Conservation (phyloP, 2,329 filamentous ascomycete genomes). For the Fusarium longipes region DNA sequence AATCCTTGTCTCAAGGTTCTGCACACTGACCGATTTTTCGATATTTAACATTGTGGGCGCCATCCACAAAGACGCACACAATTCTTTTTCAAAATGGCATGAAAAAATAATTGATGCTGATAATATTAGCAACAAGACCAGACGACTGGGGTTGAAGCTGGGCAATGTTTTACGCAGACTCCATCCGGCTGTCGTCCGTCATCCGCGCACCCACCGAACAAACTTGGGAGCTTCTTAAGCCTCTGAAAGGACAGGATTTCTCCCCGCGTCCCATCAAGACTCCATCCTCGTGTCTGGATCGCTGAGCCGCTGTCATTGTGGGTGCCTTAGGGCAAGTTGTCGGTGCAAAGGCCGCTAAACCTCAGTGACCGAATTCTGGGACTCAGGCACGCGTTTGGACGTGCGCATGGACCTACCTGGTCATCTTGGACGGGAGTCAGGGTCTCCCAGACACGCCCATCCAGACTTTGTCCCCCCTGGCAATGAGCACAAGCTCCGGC, state of each 20-base stretch:
- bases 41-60: slow-evolving; percentile 37
- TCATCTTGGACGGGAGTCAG: slow-evolving; percentile 35
- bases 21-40: slow-evolving; percentile 27
- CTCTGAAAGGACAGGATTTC: slow-evolving; percentile 37
- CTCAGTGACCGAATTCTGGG: slow-evolving; percentile 48
- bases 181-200: slow-evolving; percentile 40
- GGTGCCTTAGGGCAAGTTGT: slow-evolving; percentile 47
- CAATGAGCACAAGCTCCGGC: slow-evolving; percentile 25
- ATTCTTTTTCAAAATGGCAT: slow-evolving; percentile 27
- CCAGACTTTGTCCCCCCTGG: slow-evolving; percentile 25
- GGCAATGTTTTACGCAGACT: slow-evolving; percentile 36
- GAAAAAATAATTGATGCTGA: slow-evolving; percentile 23
- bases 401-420: slow-evolving; percentile 31
- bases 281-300: slow-evolving; percentile 44
- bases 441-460: slow-evolving; percentile 36
- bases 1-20: slow-evolving; percentile 29
- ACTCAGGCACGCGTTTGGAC: slow-evolving; percentile 45
- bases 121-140: slow-evolving; percentile 30
- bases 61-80: slow-evolving; percentile 25
- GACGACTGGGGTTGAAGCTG: slow-evolving; percentile 34
- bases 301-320: slow-evolving; percentile 47
- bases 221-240: slow-evolving; percentile 7
- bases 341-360: slow-evolving; percentile 47
- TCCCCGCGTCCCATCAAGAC: slow-evolving; percentile 40
- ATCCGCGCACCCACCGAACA: slow-evolving; percentile 42